A percentile compares a stretch with the other conserved stretches of the same genome.
phyloP scores from a whole-genome alignment of 106 monocot species.

The Dendrobium catenatum region DNA sequence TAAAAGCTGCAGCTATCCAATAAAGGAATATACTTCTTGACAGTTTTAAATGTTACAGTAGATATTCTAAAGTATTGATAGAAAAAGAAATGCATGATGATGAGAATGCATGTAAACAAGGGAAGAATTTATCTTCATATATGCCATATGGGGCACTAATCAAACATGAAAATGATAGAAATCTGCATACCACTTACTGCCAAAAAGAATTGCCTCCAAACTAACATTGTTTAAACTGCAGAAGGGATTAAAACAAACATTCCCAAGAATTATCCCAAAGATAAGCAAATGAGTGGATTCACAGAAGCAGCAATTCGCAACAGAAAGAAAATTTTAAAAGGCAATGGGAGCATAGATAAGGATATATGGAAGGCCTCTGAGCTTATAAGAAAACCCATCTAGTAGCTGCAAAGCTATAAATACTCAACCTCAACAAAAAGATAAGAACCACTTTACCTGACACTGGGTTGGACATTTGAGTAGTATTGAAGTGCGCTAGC shows the following conservation, averaged over 20 bases:
- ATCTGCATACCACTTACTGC: background rate
- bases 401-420: background rate
- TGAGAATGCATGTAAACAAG: background rate
- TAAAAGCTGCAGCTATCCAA: background rate
- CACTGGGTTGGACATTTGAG: slow-evolving; percentile 47
- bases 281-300: background rate
- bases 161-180: background rate
- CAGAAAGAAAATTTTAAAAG: background rate
- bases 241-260: background rate
- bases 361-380: background rate
- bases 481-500: slow-evolving; percentile 52
- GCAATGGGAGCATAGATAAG: background rate
- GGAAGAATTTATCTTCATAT: background rate
- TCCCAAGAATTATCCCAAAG: background rate
- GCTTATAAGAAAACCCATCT: background rate
- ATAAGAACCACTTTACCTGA: slow-evolving; percentile 27
- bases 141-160: background rate
- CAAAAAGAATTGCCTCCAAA: background rate
- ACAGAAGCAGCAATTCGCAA: background rate
- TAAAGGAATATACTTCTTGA: background rate
- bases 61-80: background rate
- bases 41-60: background rate
- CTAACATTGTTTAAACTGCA: background rate
- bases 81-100: background rate
- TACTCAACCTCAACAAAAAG: background rate